Evolutionary conservation across 345 rosid genomes (phyloP), one percentile per base, ranked within the genome.

Genomic region (Aquilaria yunnanensis): DNA sequence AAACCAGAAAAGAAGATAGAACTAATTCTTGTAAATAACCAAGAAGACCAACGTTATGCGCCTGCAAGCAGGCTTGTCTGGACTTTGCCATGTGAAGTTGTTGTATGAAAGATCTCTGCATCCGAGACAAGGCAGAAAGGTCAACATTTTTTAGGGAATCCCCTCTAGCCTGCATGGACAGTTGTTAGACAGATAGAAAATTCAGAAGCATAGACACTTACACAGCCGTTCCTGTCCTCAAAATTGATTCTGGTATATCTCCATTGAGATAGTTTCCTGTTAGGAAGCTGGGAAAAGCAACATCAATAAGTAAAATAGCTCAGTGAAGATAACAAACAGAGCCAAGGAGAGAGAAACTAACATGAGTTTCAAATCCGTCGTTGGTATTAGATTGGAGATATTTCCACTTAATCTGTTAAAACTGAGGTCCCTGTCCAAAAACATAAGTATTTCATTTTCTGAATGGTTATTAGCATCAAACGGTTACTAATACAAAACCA

Each of bases 81-180:
- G 70, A 51, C 72, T 73, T 75, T 80, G 85, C 74, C 70, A 69
- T 32, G 76, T 61, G 66, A 89, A 85, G 70, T 87, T 80, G 66
- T 89, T 89, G 67, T 83, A 87, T 6, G 96, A 85, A 63, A 89
- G 84, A 81, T 89, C 94, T 34, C 96, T 87, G 86, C 70, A 77
- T 47, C 12, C 60, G 56, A 51, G 5, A 66, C 59, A 70, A 76
- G 62, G 43, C 47, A 70, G 56, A 47, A 52, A 62, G 45, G 11
- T 23, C 1, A 6, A 52, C 59, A 63, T 63, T 29, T 41, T 52
- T 33, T 63, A 23, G 1, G 23, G 23, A 23, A 0, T 23, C 23
- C 23, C 45, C 55, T 58, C 32, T 47, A 55, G 16, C 32, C 13
- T 50, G 9, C n/a, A 16, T 14, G n/a, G 1, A 48, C 4, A n/a